These are phyloP conservation scores for Phragmites australis DNA, from an alignment of 176 grass and related monocot species.

Conservation along the genomic window DNA sequence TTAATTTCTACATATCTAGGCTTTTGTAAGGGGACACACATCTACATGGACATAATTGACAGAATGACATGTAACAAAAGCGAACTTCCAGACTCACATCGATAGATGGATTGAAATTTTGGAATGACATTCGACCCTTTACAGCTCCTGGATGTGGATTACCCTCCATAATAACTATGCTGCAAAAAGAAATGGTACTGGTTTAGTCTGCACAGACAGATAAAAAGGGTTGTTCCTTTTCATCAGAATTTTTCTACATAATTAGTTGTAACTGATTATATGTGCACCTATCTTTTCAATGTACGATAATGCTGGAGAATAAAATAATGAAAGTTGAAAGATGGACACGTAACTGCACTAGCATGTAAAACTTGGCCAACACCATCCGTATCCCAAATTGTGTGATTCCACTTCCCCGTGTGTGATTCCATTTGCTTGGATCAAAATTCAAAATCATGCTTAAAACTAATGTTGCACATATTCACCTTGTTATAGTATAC, in stretches of 20 bases:
- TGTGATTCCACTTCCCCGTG: background rate
- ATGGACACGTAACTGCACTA: background rate
- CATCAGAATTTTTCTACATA: background rate
- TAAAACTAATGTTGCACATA: background rate
- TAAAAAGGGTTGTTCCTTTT: background rate
- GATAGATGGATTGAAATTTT: conserved; percentile 82
- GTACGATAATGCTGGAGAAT: background rate
- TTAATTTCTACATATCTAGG: conserved; percentile 85
- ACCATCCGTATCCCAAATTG: background rate
- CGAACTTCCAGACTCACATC: conserved; percentile 61
- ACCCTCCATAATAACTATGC: conserved; percentile 92
- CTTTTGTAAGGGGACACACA: conserved; percentile 37
- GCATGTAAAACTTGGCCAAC: background rate
- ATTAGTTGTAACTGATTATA: background rate
- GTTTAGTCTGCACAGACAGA: background rate
- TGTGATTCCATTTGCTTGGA: no score
- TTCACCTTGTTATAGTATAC: background rate
- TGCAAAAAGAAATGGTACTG: conserved; percentile 31
- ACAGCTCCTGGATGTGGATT: conserved; percentile 80
- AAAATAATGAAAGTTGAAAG: background rate
- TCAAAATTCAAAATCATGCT: background rate
- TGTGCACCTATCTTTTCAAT: background rate
- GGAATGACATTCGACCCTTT: conserved; percentile 91
- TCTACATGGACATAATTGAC: conserved; percentile 5
- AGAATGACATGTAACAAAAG: conserved; percentile 21